Percentiles rank a stretch among this genome's conserved stretches.
phyloP scores from a whole-genome alignment of 495 filamentous ascomycete genomes.

The Diplogelasinospora grovesii region DNA sequence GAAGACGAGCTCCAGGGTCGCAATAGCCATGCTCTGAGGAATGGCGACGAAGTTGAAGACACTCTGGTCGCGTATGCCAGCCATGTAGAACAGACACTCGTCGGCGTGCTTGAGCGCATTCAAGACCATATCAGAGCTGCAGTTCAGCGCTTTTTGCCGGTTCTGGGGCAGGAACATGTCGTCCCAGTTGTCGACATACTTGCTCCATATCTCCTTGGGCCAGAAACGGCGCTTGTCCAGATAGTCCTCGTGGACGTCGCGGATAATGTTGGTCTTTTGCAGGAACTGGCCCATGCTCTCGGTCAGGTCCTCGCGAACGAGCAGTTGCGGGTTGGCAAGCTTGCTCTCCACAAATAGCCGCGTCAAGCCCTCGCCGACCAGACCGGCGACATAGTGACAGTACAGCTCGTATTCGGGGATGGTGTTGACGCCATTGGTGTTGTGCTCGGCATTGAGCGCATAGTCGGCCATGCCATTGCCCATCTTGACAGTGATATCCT shows the following conservation, averaged over 20 bases:
- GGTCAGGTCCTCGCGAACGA: constrained; percentile 70
- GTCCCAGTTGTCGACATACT: constrained; percentile 81
- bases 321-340: constrained; percentile 78
- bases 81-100: constrained; percentile 95
- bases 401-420: constrained; percentile 88
- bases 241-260: constrained; percentile 85
- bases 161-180: constrained; percentile 83
- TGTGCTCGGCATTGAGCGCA: constrained; percentile 70
- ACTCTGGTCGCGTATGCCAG: constrained; percentile 89
- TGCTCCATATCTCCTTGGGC: constrained; percentile 93
- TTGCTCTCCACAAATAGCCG: constrained; percentile 82
- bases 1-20: constrained; percentile 86
- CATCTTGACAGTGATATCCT: constrained; percentile 93
- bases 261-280: constrained; percentile 98
- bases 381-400: constrained; percentile 95
- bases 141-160: constrained; percentile 72
- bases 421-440: constrained; percentile 72
- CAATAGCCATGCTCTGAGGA: constrained; percentile 97
- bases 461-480: constrained; percentile 98
- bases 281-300: constrained; percentile 97
- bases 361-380: constrained; percentile 91
- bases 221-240: constrained; percentile 85
- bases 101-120: constrained; percentile 81
- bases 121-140: constrained; percentile 90
- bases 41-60: constrained; percentile 99